These are phyloP conservation scores for Wickerhamiella parazyma DNA, from an alignment of 805 yeast species.

Conservation along the genomic window DNA sequence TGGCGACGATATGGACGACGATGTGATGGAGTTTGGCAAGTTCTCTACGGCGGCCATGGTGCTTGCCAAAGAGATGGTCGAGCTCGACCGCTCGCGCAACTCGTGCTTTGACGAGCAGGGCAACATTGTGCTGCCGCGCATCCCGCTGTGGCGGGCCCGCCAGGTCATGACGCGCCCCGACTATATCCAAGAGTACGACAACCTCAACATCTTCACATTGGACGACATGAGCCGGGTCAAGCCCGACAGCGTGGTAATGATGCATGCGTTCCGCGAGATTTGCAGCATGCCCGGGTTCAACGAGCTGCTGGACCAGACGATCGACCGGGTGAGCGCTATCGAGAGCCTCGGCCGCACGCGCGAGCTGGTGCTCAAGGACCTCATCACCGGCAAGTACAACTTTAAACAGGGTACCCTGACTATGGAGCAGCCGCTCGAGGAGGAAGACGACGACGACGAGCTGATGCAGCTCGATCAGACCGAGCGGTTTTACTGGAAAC, in stretches of 20 bases:
- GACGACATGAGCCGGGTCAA: conserved; percentile 57
- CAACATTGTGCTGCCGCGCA: conserved; percentile 50
- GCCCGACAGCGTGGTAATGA: conserved; percentile 79
- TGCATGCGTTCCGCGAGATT: conserved; percentile 76
- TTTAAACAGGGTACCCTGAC: background rate
- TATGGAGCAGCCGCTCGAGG: conserved; percentile 15
- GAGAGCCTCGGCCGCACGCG: conserved; percentile 69
- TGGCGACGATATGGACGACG: conserved; percentile 75
- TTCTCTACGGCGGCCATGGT: conserved; percentile 63
- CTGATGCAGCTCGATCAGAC: conserved; percentile 10
- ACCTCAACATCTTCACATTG: conserved; percentile 64
- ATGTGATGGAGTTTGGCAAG: conserved; percentile 74
- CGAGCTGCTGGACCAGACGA: conserved; percentile 47
- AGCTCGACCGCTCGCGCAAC: conserved; percentile 38
- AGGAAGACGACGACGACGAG: conserved; percentile 18
- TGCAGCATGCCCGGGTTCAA: conserved; percentile 59
- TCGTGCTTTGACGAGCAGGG: conserved; percentile 10
- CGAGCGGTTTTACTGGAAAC: conserved; percentile 16
- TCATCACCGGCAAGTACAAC: conserved; percentile 26
- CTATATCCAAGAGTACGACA: conserved; percentile 61
- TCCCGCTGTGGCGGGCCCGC: conserved; percentile 73
- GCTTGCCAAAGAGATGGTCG: conserved; percentile 54
- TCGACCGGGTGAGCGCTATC: conserved; percentile 56
- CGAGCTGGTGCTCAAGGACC: conserved; percentile 59
- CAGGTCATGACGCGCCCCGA: conserved; percentile 80